Evolutionary conservation across 2,329 filamentous ascomycete species (phyloP).

Genomic region (Didymella pomorum): DNA sequence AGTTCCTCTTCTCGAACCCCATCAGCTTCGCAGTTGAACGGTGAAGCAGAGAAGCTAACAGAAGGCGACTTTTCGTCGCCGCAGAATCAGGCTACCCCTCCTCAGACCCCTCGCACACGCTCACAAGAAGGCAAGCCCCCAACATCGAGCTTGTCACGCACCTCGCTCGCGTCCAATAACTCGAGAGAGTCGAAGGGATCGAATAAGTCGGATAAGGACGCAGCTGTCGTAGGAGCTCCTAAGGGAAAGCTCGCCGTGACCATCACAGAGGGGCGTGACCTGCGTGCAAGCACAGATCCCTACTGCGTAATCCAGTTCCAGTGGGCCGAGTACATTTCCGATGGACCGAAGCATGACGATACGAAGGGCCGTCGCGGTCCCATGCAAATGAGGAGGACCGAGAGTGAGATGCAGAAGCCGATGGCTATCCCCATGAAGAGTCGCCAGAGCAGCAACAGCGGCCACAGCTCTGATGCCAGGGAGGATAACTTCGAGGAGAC

Average conservation of each 20-base stretch:
- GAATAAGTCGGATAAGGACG: slow-evolving; percentile 49
- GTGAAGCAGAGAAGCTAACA: slow-evolving; percentile 88
- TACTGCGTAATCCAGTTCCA: slow-evolving; percentile 98
- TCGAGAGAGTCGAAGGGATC: slow-evolving; percentile 32
- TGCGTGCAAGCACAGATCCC: slow-evolving; percentile 84
- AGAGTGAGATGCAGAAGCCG: slow-evolving; percentile 81
- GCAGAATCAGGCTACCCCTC: slow-evolving; percentile 85
- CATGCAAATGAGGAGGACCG: slow-evolving; percentile 68
- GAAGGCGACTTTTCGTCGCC: slow-evolving; percentile 68
- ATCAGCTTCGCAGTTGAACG: slow-evolving; percentile 68
- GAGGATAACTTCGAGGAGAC: slow-evolving; percentile 69
- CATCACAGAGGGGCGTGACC: slow-evolving; percentile 82
- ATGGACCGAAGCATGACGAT: slow-evolving; percentile 73
- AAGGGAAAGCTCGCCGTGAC: slow-evolving; percentile 91
- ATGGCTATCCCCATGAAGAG: slow-evolving; percentile 98
- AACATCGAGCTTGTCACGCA: slow-evolving; percentile 60
- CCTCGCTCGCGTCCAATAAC: slow-evolving; percentile 56
- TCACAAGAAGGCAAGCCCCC: slow-evolving; percentile 67
- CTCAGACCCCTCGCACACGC: slow-evolving; percentile 87
- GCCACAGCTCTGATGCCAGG: slow-evolving; percentile 67
- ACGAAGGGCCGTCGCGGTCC: slow-evolving; percentile 51
- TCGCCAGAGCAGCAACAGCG: slow-evolving; percentile 95
- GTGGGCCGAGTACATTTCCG: slow-evolving; percentile 93
- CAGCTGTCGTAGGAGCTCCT: slow-evolving; percentile 72
- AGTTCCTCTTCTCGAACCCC: slow-evolving; percentile 57